Percentiles rank a stretch among this genome's conserved stretches.
phyloP scores from a whole-genome alignment of 345 rosid genomes.

The Pistacia integerrima region DNA sequence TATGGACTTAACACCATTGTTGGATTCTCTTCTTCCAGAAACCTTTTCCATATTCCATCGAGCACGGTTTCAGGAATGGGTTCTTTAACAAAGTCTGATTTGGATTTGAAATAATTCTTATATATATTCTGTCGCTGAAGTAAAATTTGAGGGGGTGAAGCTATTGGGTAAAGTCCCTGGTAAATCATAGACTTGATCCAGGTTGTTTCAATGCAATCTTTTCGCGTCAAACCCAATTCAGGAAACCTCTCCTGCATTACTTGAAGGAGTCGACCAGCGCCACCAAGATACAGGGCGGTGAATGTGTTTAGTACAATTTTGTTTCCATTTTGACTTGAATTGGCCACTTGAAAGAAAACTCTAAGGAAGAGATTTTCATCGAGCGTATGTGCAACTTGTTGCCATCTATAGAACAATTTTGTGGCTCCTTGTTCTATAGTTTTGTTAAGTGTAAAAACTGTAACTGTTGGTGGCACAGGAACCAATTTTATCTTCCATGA shows the following conservation, averaged over 20 bases:
- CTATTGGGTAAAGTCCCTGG: constrained; percentile 32
- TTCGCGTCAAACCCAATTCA: constrained; percentile 33
- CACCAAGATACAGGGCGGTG: constrained; percentile 30
- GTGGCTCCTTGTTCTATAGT: constrained; percentile 22
- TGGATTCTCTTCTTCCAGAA: constrained; percentile 52
- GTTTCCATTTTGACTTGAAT: background rate
- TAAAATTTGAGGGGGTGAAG: constrained; percentile 44
- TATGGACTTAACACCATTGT: constrained; percentile 68
- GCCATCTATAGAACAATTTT: constrained; percentile 17
- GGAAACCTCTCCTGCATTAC: constrained; percentile 33
- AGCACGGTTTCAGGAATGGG: constrained; percentile 38
- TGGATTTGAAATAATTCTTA: constrained; percentile 57
- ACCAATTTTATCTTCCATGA: constrained; percentile 2
- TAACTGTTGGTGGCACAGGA: background rate
- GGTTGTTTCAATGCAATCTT: constrained; percentile 29
- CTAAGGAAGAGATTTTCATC: background rate
- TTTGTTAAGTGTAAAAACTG: constrained; percentile 33
- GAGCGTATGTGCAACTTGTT: background rate
- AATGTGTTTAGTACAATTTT: constrained; percentile 22
- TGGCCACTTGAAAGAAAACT: constrained; percentile 16
- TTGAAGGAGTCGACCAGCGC: constrained; percentile 12
- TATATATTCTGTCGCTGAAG: constrained; percentile 50
- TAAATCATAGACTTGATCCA: constrained; percentile 38
- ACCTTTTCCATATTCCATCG: constrained; percentile 47
- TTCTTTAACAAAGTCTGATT: constrained; percentile 53